phyloP scores from a whole-genome alignment of 805 yeast genomes.

The Suhomyces sp. region DNA sequence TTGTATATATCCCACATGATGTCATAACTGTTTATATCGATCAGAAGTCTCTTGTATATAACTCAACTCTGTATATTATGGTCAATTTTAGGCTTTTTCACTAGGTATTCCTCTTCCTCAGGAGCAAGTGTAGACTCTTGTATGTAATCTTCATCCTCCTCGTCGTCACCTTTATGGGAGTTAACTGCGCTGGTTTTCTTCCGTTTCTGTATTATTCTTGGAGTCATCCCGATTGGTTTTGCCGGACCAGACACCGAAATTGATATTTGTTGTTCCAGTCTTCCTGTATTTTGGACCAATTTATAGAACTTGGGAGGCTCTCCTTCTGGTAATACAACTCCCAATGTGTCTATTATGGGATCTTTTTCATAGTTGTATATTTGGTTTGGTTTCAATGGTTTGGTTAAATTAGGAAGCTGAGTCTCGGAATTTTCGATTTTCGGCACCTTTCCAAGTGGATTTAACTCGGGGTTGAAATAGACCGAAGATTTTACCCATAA shows the following conservation, averaged over 20 bases:
- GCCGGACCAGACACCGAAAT: no score
- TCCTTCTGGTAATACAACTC: constrained; percentile 39
- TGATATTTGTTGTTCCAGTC: not conserved
- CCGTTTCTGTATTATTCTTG: constrained; percentile 4
- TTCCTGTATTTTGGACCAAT: constrained; percentile 31
- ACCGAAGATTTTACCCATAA: constrained; percentile 50
- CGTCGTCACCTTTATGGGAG: constrained; percentile 5
- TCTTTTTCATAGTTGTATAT: constrained; percentile 1
- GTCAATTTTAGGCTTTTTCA: constrained; percentile 1
- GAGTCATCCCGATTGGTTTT: constrained; percentile 6
- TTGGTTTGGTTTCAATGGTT: constrained; percentile 24
- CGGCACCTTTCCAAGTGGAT: constrained; percentile 60
- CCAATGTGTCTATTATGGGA: constrained; percentile 7
- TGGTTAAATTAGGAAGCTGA: constrained; percentile 24
- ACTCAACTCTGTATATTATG: not conserved
- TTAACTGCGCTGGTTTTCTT: not conserved
- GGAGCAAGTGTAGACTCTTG: constrained; percentile 6
- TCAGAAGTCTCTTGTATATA: constrained; percentile 9
- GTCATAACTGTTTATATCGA: constrained; percentile 5
- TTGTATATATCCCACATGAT: no score
- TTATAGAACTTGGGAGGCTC: constrained; percentile 50
- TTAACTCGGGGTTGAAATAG: constrained; percentile 66
- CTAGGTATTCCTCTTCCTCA: constrained; percentile 6
- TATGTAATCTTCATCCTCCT: constrained; percentile 7
- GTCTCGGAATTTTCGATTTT: no score